These are phyloP conservation scores for Beauveria australis DNA, from an alignment of 2,329 filamentous ascomycete genomes.

Conservation along the genomic window DNA sequence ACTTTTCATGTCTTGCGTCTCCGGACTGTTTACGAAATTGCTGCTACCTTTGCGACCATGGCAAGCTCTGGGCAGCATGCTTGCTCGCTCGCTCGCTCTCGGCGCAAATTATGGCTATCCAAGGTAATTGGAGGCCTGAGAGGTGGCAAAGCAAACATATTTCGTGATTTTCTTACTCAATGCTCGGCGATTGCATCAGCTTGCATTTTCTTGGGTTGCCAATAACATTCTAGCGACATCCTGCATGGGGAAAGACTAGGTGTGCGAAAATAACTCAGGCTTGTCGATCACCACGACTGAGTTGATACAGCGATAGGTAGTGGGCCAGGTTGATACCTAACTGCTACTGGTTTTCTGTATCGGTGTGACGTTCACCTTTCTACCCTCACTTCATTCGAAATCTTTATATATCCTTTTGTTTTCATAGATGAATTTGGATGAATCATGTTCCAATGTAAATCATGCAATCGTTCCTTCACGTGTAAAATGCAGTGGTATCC, in stretches of 20 bases:
- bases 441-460: neutral
- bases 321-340: neutral
- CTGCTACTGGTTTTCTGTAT: neutral
- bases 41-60: neutral
- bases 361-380: neutral
- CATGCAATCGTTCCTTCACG: neutral
- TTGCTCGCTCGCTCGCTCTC: neutral
- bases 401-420: constrained; percentile 26
- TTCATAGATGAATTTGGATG: constrained; percentile 25
- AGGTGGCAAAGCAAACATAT: neutral
- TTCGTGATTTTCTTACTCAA: neutral
- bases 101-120: neutral
- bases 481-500: neutral
- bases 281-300: neutral
- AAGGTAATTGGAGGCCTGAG: neutral
- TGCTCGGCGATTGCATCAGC: neutral
- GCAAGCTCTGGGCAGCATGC: neutral
- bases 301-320: neutral
- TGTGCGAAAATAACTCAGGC: neutral
- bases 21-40: neutral
- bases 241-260: neutral
- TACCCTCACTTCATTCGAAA: constrained; percentile 16
- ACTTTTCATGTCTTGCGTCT: constrained; percentile 4
- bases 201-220: constrained; percentile 5
- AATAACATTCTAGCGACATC: constrained; percentile 8